A percentile compares a stretch with the other conserved stretches of the same genome.
These are phyloP conservation scores for Tephrocybe sp. DNA, from an alignment of 768 basidiomycete genomes.

Conservation along the genomic window DNA sequence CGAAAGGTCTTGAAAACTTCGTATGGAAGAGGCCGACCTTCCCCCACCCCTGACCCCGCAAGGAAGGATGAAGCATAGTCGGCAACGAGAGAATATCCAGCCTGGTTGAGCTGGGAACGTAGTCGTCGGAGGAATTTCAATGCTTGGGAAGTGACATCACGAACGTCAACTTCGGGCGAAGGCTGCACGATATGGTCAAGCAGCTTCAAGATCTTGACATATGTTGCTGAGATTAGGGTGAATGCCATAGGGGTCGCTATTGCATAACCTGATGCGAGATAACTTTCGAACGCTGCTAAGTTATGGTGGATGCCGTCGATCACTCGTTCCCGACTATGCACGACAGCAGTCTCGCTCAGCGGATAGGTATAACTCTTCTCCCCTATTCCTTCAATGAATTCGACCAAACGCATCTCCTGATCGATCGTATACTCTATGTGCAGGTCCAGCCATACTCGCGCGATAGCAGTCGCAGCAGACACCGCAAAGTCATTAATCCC, in stretches of 20 bases:
- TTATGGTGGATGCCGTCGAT: background rate
- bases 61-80: slow-evolving; percentile 28
- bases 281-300: background rate
- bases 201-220: slow-evolving; percentile 15
- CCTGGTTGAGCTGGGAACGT: slow-evolving; percentile 27
- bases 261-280: slow-evolving; percentile 1
- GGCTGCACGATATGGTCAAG: slow-evolving; percentile 19
- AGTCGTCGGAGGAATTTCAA: slow-evolving; percentile 24
- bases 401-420: slow-evolving; percentile 23
- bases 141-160: slow-evolving; percentile 17
- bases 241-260: slow-evolving; percentile 6
- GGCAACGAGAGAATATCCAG: slow-evolving; percentile 28
- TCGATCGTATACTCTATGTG: slow-evolving; percentile 25
- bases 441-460: slow-evolving; percentile 33
- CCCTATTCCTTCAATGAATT: slow-evolving; percentile 15
- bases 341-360: background rate
- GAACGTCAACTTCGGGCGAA: slow-evolving; percentile 11
- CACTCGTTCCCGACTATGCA: background rate
- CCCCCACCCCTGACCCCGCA: no score
- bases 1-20: slow-evolving; percentile 39
- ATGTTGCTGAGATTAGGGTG: background rate
- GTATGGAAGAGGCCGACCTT: slow-evolving; percentile 28
- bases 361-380: background rate
- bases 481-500: slow-evolving; percentile 24
- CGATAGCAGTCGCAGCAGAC: slow-evolving; percentile 31